These are phyloP conservation scores for Daldinia bambusicola DNA, from an alignment of 495 filamentous ascomycete genomes.

Conservation along the genomic window DNA sequence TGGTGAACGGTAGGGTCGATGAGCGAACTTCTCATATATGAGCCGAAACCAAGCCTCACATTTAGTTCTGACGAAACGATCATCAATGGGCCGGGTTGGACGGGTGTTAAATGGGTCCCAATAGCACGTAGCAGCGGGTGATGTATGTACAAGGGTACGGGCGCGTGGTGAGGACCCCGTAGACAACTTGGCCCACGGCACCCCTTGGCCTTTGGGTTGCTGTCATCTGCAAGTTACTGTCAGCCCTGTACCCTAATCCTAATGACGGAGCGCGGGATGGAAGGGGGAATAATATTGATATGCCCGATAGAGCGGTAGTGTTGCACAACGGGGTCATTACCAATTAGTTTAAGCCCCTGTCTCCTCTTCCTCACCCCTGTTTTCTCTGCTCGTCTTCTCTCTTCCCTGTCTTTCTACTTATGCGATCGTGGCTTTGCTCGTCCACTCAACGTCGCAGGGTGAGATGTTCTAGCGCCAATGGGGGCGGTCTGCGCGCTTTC, in stretches of 20 bases:
- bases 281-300: conserved; percentile 29
- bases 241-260: conserved; percentile 33
- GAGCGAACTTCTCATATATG: conserved; percentile 37
- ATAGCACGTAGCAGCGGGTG: conserved; percentile 30
- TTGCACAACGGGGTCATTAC: conserved; percentile 5
- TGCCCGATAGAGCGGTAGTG: conserved; percentile 34
- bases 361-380: neutral
- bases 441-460: conserved; percentile 15
- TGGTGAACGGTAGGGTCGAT: conserved; percentile 29
- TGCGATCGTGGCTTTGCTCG: conserved; percentile 28
- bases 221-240: conserved; percentile 34
- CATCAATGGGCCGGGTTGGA: conserved; percentile 35
- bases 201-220: conserved; percentile 16
- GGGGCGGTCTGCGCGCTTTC: conserved; percentile 33
- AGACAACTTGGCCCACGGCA: conserved; percentile 14
- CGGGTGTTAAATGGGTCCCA: conserved; percentile 36
- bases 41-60: conserved; percentile 31
- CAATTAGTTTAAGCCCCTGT: conserved; percentile 4
- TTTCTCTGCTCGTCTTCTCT: neutral
- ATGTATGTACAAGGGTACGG: conserved; percentile 36
- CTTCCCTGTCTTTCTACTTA: neutral
- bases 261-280: conserved; percentile 27
- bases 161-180: conserved; percentile 20
- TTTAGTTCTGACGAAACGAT: conserved; percentile 44
- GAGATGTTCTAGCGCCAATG: conserved; percentile 21